Evolutionary conservation across 2,329 filamentous ascomycete genomes (phyloP), one percentile per base, ranked within the genome.

Genomic region (Fusarium lateritium): DNA sequence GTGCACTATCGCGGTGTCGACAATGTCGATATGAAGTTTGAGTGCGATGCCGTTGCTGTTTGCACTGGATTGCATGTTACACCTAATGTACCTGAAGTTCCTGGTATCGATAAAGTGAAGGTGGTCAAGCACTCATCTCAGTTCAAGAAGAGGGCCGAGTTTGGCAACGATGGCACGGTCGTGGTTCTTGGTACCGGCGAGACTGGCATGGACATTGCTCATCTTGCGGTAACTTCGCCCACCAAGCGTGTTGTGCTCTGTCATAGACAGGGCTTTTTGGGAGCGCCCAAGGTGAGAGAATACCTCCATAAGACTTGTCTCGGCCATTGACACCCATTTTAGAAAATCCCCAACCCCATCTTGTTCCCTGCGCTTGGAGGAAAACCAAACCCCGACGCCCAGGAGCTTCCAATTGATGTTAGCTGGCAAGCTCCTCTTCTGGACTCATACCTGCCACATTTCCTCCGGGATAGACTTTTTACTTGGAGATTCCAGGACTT

Each of bases 281-380:
- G n/a, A n/a, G n/a, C 52, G 14, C 52, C 52, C 15, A 56, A 56
- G 33, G 52, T 56, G n/a, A n/a, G n/a, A n/a, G n/a, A n/a, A n/a
- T n/a, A n/a, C n/a, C n/a, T n/a, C n/a, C n/a, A n/a, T n/a, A n/a
- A n/a, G n/a, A n/a, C n/a, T n/a, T n/a, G n/a, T n/a, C n/a, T n/a
- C n/a, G n/a, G n/a, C n/a, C n/a, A n/a, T n/a, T n/a, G n/a, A n/a
- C n/a, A n/a, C n/a, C n/a, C n/a, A n/a, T n/a, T n/a, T n/a, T n/a
- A n/a, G n/a, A n/a, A n/a, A n/a, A n/a, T n/a, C n/a, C n/a, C n/a
- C n/a, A n/a, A n/a, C n/a, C n/a, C n/a, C n/a, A n/a, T 17, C 9
- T 38, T 54, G 31, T 54, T 54, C 22, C 51, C 51, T 13, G 26
- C 34, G 17, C 28, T 54, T 1, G 51, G 51, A 15, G 36, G 43